Evolutionary conservation across 202 grass and related monocot species (phyloP), one percentile per base, ranked within the genome.

Genomic region (Elaeis oleifera): DNA sequence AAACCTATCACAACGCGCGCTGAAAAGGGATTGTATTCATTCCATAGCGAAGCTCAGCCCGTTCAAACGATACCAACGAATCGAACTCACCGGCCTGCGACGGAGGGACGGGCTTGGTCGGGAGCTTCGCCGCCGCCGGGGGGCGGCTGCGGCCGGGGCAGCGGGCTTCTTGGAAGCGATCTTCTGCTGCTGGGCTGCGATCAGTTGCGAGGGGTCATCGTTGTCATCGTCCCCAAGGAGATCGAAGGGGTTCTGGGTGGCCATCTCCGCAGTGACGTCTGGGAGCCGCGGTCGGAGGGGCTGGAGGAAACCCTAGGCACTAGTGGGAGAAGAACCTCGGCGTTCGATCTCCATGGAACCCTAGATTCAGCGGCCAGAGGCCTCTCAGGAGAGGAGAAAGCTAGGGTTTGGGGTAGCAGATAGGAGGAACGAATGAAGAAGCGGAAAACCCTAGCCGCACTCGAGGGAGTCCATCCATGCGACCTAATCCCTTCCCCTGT

Each of bases 181-280:
- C 54, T 90, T 88, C 78, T 79, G 78, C 49, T 73, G 58, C 50
- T 63, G 70, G 27, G 49, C 73, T 1, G 81, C 87, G 11, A 96
- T 72, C 59, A 96, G 79, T 48, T 76, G 73, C 63, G 87, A 66
- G 16, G 84, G 87, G 23, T 96, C 92, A 18, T 97, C 92, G 84
- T 81, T 83, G 75, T 97, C 87, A 50, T 81, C 88, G 26, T 75
- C 82, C 0, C 81, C 92, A 19, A 96, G 81, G 53, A 96, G 14
- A 0, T 91, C 77, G 67, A 91, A 96, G 26, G 21, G 53, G 36
- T 96, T 96, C 48, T 52, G 18, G 70, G 79, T 77, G 25, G 79
- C 23, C 91, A 96, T 96, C 36, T 14, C 55, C 59, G 53, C 44
- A 60, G 36, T 44, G 11, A 44, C 36, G 36, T 44, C 36, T 11